phyloP scores from a whole-genome alignment of 257 asterid species.

The Capsicum baccatum region DNA sequence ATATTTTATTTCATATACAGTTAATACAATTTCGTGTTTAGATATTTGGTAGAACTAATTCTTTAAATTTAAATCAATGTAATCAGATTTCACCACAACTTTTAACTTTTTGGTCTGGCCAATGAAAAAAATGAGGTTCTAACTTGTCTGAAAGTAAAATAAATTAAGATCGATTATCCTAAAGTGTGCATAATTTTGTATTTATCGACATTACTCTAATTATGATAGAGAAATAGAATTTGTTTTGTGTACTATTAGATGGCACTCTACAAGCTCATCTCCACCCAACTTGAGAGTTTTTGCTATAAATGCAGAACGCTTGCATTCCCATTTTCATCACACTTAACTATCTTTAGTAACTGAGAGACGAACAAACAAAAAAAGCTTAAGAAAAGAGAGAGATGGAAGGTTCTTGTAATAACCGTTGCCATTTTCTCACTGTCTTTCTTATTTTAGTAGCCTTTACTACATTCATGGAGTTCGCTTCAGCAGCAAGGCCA shows the following conservation, averaged over 20 bases:
- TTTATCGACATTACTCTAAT: background rate
- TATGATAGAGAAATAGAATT: background rate
- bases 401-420: conserved; percentile 41
- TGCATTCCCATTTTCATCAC: background rate
- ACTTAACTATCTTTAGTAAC: conserved; percentile 11
- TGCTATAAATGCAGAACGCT: conserved; percentile 21
- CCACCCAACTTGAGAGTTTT: background rate
- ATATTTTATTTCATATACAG: background rate
- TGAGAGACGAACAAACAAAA: background rate
- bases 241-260: background rate
- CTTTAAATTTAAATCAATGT: background rate
- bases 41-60: background rate
- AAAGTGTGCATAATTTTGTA: background rate
- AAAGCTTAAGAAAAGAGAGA: background rate
- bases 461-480: conserved; percentile 17
- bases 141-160: background rate
- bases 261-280: background rate
- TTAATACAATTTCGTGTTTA: background rate
- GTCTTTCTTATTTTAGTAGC: conserved; percentile 34
- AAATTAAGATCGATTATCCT: background rate
- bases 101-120: background rate
- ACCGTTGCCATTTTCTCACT: conserved; percentile 24
- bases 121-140: background rate
- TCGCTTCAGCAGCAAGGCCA: conserved; percentile 37
- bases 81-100: background rate